Conservation (phyloP, 306 rosid genomes). For the Hippophae rhamnoides region DNA sequence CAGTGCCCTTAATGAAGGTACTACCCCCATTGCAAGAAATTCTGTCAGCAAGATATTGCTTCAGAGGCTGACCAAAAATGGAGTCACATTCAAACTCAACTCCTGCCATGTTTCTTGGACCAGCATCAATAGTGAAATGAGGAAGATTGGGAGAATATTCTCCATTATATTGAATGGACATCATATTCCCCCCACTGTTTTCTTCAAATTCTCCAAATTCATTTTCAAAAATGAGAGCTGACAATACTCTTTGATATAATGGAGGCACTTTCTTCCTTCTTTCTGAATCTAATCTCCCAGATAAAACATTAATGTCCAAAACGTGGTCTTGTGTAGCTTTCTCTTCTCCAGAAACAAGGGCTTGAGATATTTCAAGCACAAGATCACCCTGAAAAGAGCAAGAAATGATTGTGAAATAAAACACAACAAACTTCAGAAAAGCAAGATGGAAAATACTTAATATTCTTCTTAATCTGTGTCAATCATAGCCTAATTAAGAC, state of each 20-base stretch:
- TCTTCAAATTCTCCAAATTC: constrained; percentile 58
- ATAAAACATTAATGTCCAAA: constrained; percentile 22
- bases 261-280: constrained; percentile 52
- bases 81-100: constrained; percentile 84
- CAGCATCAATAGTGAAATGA: constrained; percentile 69
- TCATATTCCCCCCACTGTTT: constrained; percentile 48
- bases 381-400: constrained; percentile 28
- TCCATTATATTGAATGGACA: constrained; percentile 56
- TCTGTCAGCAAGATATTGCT: constrained; percentile 53
- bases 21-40: constrained; percentile 57
- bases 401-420: too few relatives aligned
- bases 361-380: too few relatives aligned
- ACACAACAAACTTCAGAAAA: too few relatives aligned
- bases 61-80: constrained; percentile 44
- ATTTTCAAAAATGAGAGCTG: constrained; percentile 75
- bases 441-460: too few relatives aligned
- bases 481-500: too few relatives aligned
- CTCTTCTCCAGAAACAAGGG: too few relatives aligned
- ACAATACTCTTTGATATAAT: constrained; percentile 74
- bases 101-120: constrained; percentile 70
- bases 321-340: too few relatives aligned
- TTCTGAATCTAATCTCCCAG: constrained; percentile 35
- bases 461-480: too few relatives aligned
- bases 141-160: constrained; percentile 93
- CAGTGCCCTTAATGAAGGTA: constrained; percentile 43